These are phyloP conservation scores for Cladosporium austrohemisphaericum DNA, from an alignment of 2,329 filamentous ascomycete genomes.

Conservation along the genomic window DNA sequence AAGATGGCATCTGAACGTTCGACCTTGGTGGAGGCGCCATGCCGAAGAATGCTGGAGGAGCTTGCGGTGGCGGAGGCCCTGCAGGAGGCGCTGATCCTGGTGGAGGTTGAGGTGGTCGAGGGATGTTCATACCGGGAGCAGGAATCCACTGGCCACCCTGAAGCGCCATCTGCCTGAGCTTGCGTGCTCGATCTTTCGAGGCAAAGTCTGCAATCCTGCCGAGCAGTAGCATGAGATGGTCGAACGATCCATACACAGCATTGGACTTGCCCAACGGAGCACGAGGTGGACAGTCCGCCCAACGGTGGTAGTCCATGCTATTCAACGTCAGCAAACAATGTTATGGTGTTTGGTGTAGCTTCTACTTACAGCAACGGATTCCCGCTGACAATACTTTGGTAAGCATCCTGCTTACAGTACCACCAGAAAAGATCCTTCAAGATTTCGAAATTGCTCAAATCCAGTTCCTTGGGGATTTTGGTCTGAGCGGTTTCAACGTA, in stretches of 20 bases:
- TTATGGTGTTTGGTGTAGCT: conserved; percentile 24
- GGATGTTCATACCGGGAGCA: conserved; percentile 44
- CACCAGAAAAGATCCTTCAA: conserved; percentile 90
- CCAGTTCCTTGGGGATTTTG: conserved; percentile 39
- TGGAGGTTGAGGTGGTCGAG: conserved; percentile 33
- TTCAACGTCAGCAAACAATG: conserved; percentile 1
- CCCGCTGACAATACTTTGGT: conserved; percentile 84
- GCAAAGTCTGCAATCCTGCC: conserved; percentile 77
- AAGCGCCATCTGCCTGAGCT: conserved; percentile 62
- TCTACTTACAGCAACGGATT: conserved; percentile 74
- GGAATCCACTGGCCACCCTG: conserved; percentile 57
- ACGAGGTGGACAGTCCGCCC: conserved; percentile 84
- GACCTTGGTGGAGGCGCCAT: conserved; percentile 43
- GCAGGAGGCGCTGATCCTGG: conserved; percentile 18
- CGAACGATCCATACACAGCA: conserved; percentile 81
- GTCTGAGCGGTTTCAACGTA: conserved; percentile 41
- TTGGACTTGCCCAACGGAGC: conserved; percentile 73
- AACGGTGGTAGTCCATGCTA: conserved; percentile 74
- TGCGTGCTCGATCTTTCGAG: conserved; percentile 71
- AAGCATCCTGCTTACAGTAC: conserved; percentile 91
- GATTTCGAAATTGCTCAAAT: conserved; percentile 76
- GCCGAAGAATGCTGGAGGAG: conserved; percentile 51
- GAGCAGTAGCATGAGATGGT: conserved; percentile 79
- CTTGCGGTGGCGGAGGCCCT: conserved; percentile 19
- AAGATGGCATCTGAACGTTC: conserved; percentile 41